Evolutionary conservation across 1,284 basidiomycete genomes (phyloP).

Genomic region (Apiotrichum porosum): DNA sequence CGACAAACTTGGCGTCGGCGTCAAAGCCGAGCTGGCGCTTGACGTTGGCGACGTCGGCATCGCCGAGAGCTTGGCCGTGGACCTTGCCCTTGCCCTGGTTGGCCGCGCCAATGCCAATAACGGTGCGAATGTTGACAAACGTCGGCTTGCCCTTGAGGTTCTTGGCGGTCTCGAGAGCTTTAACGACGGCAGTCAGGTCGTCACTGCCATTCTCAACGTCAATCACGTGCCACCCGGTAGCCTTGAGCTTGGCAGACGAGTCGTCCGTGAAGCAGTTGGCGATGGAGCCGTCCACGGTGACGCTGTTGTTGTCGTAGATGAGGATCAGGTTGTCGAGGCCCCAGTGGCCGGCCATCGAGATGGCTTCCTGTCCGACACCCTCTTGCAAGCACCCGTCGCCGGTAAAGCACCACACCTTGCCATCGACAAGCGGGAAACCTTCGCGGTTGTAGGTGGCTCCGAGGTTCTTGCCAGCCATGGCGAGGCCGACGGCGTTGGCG

Average conservation of each 20-base stretch:
- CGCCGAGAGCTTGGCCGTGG: constrained; percentile 24
- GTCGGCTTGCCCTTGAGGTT: constrained; percentile 20
- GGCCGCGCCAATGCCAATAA: constrained; percentile 22
- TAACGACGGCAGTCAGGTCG: constrained; percentile 21
- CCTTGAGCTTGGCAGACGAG: constrained; percentile 23
- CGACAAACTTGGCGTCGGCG: constrained; percentile 16
- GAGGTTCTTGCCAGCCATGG: constrained; percentile 57
- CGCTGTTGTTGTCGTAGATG: constrained; percentile 32
- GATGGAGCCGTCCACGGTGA: constrained; percentile 34
- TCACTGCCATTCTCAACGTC: constrained; percentile 22
- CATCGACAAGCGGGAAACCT: constrained; percentile 14
- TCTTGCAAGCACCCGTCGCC: constrained; percentile 41
- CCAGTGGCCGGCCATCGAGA: constrained; percentile 32
- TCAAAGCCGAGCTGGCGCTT: constrained; percentile 23
- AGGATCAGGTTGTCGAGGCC: constrained; percentile 33
- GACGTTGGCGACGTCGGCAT: constrained; percentile 21
- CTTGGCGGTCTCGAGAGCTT: constrained; percentile 39
- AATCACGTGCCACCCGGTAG: constrained; percentile 30
- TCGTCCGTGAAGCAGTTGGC: constrained; percentile 33
- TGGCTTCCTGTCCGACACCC: constrained; percentile 33
- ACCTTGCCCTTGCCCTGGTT: constrained; percentile 18
- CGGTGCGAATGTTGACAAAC: constrained; percentile 21
- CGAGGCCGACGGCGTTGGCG: constrained; percentile 77
- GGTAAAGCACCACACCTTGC: constrained; percentile 33
- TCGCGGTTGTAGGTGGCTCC: constrained; percentile 23